phyloP scores from a whole-genome alignment of 2,329 filamentous ascomycete genomes.

The Huntiella savannae region DNA sequence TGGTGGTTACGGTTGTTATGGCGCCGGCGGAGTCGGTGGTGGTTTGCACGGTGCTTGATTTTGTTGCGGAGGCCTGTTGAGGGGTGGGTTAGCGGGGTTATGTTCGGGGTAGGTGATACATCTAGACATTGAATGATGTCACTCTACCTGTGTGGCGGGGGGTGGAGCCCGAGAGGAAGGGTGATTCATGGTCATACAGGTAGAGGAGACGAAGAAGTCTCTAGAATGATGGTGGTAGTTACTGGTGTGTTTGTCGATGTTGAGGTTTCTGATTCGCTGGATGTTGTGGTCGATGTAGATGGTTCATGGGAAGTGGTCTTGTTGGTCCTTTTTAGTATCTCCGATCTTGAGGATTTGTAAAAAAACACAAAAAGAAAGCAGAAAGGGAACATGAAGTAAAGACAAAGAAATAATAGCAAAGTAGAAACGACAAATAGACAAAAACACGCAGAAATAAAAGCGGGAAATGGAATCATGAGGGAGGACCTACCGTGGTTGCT shows the following conservation, averaged over 20 bases:
- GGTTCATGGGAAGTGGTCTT: neutral
- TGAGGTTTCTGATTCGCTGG: no score
- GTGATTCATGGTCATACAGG: no score
- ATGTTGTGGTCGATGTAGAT: neutral
- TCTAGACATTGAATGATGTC: no score
- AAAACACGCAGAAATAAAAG: slow-evolving; percentile 1
- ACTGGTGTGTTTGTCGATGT: no score
- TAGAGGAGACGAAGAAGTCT: no score
- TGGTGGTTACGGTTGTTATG: slow-evolving; percentile 35
- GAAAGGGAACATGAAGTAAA: neutral
- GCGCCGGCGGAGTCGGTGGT: slow-evolving; percentile 32
- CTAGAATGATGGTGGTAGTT: no score
- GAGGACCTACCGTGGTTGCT: slow-evolving; percentile 4
- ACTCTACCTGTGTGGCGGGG: no score
- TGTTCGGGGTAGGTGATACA: neutral
- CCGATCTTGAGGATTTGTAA: neutral
- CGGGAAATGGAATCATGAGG: neutral
- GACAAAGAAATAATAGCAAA: neutral
- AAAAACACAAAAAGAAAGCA: neutral
- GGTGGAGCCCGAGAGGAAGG: no score
- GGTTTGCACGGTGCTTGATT: slow-evolving; percentile 27
- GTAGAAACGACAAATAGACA: slow-evolving; percentile 1
- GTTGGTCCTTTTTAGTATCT: slow-evolving; percentile 10
- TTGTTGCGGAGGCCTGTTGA: slow-evolving; percentile 15
- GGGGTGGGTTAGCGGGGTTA: neutral